These are phyloP conservation scores for Flaveria ramosissima DNA, from an alignment of 129 eudicot genomes.

Conservation along the genomic window DNA sequence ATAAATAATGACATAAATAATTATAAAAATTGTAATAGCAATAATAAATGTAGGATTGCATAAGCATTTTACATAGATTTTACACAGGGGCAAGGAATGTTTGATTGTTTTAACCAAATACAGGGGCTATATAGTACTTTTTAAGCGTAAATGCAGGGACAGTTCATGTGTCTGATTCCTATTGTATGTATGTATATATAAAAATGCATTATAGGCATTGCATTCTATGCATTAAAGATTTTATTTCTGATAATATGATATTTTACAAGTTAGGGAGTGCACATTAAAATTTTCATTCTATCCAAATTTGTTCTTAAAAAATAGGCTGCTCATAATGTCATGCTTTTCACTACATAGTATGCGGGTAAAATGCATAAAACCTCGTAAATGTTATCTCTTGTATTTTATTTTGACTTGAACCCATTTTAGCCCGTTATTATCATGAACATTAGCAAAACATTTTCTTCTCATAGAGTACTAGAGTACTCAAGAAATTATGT, in stretches of 20 bases:
- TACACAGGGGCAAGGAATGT: neutral
- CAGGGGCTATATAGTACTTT: neutral
- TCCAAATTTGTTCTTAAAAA: too few species aligned
- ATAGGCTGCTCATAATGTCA: too few species aligned
- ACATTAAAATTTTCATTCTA: too few species aligned
- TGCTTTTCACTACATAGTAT: too few species aligned
- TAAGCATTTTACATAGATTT: neutral
- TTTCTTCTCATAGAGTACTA: neutral
- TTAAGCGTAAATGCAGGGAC: neutral
- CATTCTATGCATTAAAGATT: too few species aligned
- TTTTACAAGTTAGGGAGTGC: too few species aligned
- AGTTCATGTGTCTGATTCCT: neutral
- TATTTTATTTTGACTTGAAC: neutral
- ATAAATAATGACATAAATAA: neutral
- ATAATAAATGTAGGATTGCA: neutral
- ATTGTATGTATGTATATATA: too few species aligned
- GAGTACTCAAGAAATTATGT: slow-evolving; percentile 21
- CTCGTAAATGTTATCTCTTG: too few species aligned
- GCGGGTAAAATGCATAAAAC: neutral
- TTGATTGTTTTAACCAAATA: neutral
- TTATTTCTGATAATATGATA: too few species aligned
- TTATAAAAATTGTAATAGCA: neutral
- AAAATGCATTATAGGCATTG: neutral
- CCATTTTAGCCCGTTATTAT: neutral
- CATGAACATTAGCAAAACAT: neutral